phyloP scores from a whole-genome alignment of 202 grass and related monocot species.

The Sporobolus alterniflorus region DNA sequence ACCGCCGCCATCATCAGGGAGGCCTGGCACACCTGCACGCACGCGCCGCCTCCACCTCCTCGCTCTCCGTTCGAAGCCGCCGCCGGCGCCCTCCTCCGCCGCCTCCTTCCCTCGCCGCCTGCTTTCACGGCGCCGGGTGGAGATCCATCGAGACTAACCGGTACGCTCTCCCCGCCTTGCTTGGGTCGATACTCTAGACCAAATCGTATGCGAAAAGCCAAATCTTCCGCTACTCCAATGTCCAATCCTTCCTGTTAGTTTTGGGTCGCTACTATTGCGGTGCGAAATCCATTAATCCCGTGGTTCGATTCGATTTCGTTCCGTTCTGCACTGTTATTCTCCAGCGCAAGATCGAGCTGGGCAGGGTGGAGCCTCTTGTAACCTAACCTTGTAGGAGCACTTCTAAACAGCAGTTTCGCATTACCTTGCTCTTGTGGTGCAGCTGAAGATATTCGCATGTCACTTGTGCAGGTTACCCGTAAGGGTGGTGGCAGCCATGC shows the following conservation, averaged over 20 bases:
- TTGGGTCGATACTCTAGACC: neutral
- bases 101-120: neutral
- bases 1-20: neutral
- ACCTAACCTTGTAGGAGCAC: neutral
- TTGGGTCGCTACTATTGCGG: neutral
- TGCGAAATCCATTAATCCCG: neutral
- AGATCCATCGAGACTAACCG: neutral
- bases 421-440: neutral
- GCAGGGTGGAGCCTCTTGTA: neutral
- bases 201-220: neutral
- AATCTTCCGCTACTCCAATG: neutral
- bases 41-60: neutral
- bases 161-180: neutral
- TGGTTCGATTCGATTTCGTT: neutral
- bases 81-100: neutral
- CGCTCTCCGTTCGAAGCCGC: too few species aligned
- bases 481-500: conserved; percentile 39
- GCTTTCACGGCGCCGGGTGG: neutral
- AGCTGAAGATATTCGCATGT: conserved; percentile 12
- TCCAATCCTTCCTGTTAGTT: neutral
- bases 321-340: neutral
- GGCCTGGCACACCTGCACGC: neutral
- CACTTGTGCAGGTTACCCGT: conserved; percentile 16
- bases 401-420: neutral
- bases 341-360: neutral